Conservation (phyloP, 2,329 filamentous ascomycete genomes). For the Cladophialophora psammophila region DNA sequence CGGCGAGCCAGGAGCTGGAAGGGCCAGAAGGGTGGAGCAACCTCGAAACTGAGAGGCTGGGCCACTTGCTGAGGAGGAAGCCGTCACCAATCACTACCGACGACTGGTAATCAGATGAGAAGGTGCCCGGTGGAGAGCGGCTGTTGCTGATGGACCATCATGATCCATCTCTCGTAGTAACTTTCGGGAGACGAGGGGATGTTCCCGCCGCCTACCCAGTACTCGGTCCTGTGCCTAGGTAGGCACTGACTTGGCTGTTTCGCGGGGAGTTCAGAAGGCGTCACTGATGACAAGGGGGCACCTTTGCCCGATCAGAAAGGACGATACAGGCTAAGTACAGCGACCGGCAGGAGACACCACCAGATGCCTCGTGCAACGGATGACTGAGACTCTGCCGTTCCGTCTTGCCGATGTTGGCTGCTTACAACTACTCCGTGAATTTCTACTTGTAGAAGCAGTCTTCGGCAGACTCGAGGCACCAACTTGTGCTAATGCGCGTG, state of each 20-base stretch:
- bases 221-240: neutral
- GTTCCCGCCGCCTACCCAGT: neutral
- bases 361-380: neutral
- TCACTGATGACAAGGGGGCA: neutral
- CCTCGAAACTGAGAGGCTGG: conserved; percentile 5
- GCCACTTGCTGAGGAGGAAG: conserved; percentile 6
- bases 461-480: neutral
- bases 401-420: conserved; percentile 5
- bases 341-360: neutral
- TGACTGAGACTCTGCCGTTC: neutral
- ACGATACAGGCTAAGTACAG: neutral
- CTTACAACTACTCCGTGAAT: neutral
- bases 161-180: neutral
- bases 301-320: neutral
- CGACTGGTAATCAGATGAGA: conserved; percentile 8
- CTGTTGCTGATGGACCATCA: neutral
- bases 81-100: conserved; percentile 12
- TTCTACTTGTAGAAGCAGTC: neutral
- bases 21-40: conserved; percentile 22
- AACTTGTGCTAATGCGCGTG: conserved; percentile 4
- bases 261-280: neutral
- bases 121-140: neutral
- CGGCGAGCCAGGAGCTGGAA: conserved; percentile 18
- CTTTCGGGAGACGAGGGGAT: neutral
- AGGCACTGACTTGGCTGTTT: neutral